Evolutionary conservation across 345 rosid species (phyloP), one percentile per base, ranked within the genome.

Genomic region (Salix viminalis): DNA sequence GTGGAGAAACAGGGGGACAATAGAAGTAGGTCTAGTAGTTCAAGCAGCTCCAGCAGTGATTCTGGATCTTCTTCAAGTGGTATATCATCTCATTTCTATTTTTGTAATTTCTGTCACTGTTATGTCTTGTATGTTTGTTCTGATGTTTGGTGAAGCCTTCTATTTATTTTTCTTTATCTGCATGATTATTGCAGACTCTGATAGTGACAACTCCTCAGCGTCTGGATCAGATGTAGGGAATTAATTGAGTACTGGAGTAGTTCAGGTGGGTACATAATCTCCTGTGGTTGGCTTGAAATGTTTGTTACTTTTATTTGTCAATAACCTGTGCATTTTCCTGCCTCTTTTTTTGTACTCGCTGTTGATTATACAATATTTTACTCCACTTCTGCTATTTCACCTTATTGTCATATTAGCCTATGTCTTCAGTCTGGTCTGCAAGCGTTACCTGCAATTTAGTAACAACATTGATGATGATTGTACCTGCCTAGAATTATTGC

Each of bases 11-110:
- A 86, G 60, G 90, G 83, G 30, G 85, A 87, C 72, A 88, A 90
- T 78, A 82, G 87, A 50, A 92, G 90, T 85, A 87, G 90, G 83
- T 92, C 99, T 21, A 93, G 96, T 86, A 93, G 98, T 81, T 96
- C 99, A 71, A 92, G 92, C 87, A 93, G 97, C 86, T 96, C 98
- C 72, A 91, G 95, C 85, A 93, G 99, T 86, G 94, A 88, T 81
- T 93, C 98, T 72, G 97, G 95, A 76, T 96, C 99, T 83, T 93
- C 98, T 73, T 87, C 96, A 70, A 96, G 98, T 83, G 99, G 99
- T 96, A 96, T 54, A 12, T 32, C 15, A 41, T 61, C 23, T 26
- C 34, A 4, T 30, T 39, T n/a, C 15, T 46, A 13, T 7, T 26
- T 21, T 48, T 14, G 19, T 16, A 64, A 52, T 32, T 26, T 64